These are phyloP conservation scores for Teunomyces kruisii DNA, from an alignment of 805 yeast species.

Conservation along the genomic window DNA sequence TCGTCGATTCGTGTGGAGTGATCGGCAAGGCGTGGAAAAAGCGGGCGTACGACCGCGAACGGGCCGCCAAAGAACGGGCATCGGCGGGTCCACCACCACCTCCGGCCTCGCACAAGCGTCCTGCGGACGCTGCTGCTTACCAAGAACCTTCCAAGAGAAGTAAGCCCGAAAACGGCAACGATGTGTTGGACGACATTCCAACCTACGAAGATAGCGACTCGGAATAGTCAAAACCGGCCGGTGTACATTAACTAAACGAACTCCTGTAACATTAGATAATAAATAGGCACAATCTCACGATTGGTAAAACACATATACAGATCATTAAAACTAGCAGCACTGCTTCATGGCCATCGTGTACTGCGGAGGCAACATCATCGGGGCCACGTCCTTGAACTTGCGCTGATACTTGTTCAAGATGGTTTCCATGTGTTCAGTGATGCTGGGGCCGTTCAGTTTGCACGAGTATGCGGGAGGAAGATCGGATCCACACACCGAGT, in stretches of 20 bases:
- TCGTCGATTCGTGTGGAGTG: conserved; percentile 53
- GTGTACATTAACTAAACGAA: not conserved
- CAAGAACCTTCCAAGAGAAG: conserved; percentile 12
- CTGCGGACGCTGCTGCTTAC: conserved; percentile 3
- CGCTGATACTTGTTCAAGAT: not conserved
- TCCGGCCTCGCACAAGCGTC: not conserved
- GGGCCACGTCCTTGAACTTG: not conserved
- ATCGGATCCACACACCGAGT: not conserved
- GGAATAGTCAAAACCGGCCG: conserved; percentile 2
- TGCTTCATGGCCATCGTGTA: not conserved
- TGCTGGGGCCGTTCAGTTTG: not conserved
- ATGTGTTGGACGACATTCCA: conserved; percentile 34
- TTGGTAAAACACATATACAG: not conserved
- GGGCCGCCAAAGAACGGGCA: conserved; percentile 11
- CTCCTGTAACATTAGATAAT: conserved; percentile 1
- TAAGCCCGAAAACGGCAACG: conserved; percentile 13
- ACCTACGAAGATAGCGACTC: conserved; percentile 42
- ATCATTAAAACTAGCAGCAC: not conserved
- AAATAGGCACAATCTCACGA: not conserved
- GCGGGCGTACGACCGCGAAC: conserved; percentile 45
- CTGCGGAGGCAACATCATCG: not conserved
- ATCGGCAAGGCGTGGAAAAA: conserved; percentile 64
- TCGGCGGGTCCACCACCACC: no score
- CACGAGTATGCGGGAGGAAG: not conserved
- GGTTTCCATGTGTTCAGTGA: not conserved